Conservation (phyloP, 306 rosid species). For the Sechiopsis laciniata region DNA sequence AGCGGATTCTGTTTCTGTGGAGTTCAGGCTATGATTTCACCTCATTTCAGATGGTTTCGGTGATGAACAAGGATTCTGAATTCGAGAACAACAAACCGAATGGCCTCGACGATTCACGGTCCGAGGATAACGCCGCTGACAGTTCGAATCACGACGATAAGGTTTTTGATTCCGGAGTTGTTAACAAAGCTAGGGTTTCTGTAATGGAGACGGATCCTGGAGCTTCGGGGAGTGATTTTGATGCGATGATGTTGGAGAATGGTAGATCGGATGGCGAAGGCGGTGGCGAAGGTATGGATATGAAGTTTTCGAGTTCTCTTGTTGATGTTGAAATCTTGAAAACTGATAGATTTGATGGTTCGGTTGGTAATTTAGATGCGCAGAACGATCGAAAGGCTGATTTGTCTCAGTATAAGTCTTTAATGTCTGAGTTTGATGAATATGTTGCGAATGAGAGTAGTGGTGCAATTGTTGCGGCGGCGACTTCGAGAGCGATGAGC, state of each 20-base stretch:
- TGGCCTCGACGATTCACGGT: conserved; percentile 24
- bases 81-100: conserved; percentile 29
- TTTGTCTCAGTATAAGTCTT: conserved; percentile 36
- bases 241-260: conserved; percentile 27
- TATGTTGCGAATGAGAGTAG: conserved; percentile 65
- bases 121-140: conserved; percentile 23
- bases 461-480: conserved; percentile 31
- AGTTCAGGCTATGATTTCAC: conserved; percentile 27
- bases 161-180: conserved; percentile 13
- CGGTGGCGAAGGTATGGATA: conserved; percentile 24
- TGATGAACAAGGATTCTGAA: conserved; percentile 48
- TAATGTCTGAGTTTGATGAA: conserved; percentile 69
- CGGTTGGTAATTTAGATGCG: conserved; percentile 21
- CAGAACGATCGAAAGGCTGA: conserved; percentile 17
- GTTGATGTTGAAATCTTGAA: conserved; percentile 26
- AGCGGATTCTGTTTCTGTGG: conserved; percentile 17
- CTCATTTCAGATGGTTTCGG: conserved; percentile 27
- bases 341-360: conserved; percentile 25
- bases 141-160: conserved; percentile 26
- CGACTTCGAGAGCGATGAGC: conserved; percentile 52
- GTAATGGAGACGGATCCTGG: conserved; percentile 36
- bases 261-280: conserved; percentile 34
- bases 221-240: conserved; percentile 32
- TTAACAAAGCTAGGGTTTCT: conserved; percentile 35
- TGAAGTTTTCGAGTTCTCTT: conserved; percentile 22